Base-by-base conservation (phyloP, 805 yeast genomes). In the Cyberlindnera maritima region DNA sequence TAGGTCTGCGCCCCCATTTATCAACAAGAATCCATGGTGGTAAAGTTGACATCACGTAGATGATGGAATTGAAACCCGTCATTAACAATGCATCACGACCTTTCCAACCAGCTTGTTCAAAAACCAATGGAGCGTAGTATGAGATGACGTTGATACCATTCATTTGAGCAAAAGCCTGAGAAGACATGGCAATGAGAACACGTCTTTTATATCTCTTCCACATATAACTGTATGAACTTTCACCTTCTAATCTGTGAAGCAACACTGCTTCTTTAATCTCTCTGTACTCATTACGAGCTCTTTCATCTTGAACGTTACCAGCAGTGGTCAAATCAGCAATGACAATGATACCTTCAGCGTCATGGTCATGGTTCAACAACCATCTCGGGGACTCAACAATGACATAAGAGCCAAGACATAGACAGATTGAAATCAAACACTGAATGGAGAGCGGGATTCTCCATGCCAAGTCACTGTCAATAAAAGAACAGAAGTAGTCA, bases 1-100 rank as follows among this genome's bases (percentile, higher is more conserved):
- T 79, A n/a, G 91, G 89, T 53, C 88, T 82, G 54, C 97, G 74
- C 2, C 97, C 97, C 96, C 96, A 88, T 41, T 76, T 72, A 62
- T 90, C 97, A 29, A 90, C 94, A 19, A 90, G 69, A 61, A 80
- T 83, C 97, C 97, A 90, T 0, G 97, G 96, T 2, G 96, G 92
- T 23, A 90, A 70, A 0, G 96, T 88, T 39, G 88, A 77, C 2
- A 68, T 52, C 48, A 79, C 72, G 60, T 85, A 84, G 29, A 83
- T 69, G 12, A 84, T 50, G 6, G 81, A 75, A 57, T 85, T 84
- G 48, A 87, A 74, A 19, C 97, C 97, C 0, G 97, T 88, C 96
- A 90, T 87, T 53, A 89, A 75, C 52, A 90, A 80, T 3, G 97
- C 96, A 54, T 81, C 79, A 50, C 96, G 73, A 21, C 97, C 97